These are phyloP conservation scores for Trichosporon ovoides DNA, from an alignment of 1,284 basidiomycete species.

Conservation along the genomic window DNA sequence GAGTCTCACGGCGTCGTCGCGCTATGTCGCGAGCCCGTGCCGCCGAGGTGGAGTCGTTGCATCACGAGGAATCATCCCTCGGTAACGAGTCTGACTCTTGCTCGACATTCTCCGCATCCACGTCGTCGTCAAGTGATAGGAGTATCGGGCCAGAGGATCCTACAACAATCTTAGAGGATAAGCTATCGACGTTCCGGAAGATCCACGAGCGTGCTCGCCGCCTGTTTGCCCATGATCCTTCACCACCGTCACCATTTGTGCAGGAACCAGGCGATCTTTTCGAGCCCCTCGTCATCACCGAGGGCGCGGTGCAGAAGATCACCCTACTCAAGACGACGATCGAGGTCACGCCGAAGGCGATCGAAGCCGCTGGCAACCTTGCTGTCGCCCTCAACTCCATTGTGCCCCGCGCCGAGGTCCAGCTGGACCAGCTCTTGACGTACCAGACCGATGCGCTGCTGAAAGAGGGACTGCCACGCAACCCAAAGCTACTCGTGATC, in stretches of 20 bases:
- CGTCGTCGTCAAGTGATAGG: not conserved
- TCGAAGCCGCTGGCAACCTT: constrained; percentile 6
- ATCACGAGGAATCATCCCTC: constrained; percentile 14
- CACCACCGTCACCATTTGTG: not conserved
- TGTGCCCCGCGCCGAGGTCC: not conserved
- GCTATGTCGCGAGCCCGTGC: constrained; percentile 3
- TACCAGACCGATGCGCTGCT: constrained; percentile 10
- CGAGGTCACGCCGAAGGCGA: constrained; percentile 15
- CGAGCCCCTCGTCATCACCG: constrained; percentile 10
- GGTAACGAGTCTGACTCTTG: constrained; percentile 29
- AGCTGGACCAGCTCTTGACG: constrained; percentile 15
- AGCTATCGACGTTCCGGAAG: constrained; percentile 11
- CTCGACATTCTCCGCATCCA: constrained; percentile 3
- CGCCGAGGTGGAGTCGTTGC: not conserved
- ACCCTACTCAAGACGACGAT: constrained; percentile 8
- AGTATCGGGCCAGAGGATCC: not conserved
- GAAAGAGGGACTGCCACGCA: not conserved
- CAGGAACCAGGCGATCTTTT: not conserved
- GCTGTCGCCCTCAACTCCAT: not conserved
- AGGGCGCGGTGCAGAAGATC: constrained; percentile 14
- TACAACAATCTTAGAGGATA: constrained; percentile 10
- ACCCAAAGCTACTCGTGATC: constrained; percentile 15
- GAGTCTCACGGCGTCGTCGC: constrained; percentile 7
- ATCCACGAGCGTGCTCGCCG: constrained; percentile 11
- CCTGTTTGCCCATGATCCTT: constrained; percentile 1